Evolutionary conservation across 192 early-diverging fungal species (phyloP).

Genomic region (Funneliformis geosporum): DNA sequence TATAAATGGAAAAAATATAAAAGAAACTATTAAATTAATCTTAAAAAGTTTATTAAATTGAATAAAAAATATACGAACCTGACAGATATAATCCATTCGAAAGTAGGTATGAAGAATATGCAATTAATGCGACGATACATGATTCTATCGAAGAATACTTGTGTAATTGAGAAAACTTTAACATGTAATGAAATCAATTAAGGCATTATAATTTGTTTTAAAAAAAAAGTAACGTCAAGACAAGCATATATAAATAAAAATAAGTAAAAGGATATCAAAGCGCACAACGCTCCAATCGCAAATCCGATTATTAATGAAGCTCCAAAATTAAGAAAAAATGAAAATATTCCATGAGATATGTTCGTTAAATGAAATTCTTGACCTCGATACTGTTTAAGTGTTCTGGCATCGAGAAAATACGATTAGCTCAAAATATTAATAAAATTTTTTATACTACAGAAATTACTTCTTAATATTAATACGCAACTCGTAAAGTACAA

Average conservation of each 20-base stretch:
- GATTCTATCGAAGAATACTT: constrained; percentile 84
- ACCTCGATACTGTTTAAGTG: constrained; percentile 74
- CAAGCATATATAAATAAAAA: neutral
- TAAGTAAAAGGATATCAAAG: constrained; percentile 61
- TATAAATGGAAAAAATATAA: no score
- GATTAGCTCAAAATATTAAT: neutral
- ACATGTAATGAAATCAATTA: constrained; percentile 32
- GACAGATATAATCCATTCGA: constrained; percentile 63
- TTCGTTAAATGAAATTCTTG: constrained; percentile 67
- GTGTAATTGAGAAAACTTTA: constrained; percentile 86
- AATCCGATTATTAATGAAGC: constrained; percentile 85
- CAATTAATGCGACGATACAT: constrained; percentile 80
- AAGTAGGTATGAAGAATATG: constrained; percentile 91
- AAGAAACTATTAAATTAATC: neutral
- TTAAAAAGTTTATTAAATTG: neutral
- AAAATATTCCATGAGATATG: constrained; percentile 60
- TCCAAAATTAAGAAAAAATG: constrained; percentile 82
- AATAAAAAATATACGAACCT: constrained; percentile 20
- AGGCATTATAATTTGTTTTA: neutral
- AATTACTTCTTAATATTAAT: no score
- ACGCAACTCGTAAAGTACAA: constrained; percentile 85
- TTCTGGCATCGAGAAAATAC: constrained; percentile 44
- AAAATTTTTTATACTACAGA: constrained; percentile 4
- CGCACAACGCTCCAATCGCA: constrained; percentile 70
- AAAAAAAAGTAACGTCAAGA: neutral